These are phyloP conservation scores for Trichoderma simmonsii DNA, from an alignment of 2,329 filamentous ascomycete genomes.

Conservation along the genomic window DNA sequence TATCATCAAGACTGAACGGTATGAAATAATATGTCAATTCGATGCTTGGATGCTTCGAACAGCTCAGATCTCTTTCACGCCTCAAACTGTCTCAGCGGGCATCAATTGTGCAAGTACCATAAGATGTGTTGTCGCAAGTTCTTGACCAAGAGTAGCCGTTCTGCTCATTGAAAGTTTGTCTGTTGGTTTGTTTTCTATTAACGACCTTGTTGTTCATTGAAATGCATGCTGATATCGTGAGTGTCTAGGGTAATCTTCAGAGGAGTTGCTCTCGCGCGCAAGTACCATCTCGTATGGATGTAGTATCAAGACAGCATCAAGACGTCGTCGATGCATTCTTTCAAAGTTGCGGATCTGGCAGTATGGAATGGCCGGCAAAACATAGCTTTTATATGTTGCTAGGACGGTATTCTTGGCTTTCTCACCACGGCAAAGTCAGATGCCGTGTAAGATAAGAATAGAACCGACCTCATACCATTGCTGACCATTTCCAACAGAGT, in stretches of 20 bases:
- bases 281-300: neutral
- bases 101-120: neutral
- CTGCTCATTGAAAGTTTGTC: neutral
- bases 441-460: neutral
- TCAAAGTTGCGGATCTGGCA: neutral
- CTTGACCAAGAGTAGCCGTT: neutral
- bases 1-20: neutral
- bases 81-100: neutral
- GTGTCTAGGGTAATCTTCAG: neutral
- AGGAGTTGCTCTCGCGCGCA: no score
- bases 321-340: neutral
- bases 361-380: neutral
- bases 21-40: neutral
- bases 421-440: neutral
- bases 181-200: neutral
- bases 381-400: neutral
- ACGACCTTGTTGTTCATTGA: neutral
- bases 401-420: neutral
- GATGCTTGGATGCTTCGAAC: neutral
- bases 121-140: neutral
- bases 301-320: neutral
- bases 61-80: neutral
- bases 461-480: neutral
- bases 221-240: neutral
- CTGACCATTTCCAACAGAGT: neutral